Base-by-base conservation (phyloP, 306 rosid species). In the Leucaena leucocephala region DNA sequence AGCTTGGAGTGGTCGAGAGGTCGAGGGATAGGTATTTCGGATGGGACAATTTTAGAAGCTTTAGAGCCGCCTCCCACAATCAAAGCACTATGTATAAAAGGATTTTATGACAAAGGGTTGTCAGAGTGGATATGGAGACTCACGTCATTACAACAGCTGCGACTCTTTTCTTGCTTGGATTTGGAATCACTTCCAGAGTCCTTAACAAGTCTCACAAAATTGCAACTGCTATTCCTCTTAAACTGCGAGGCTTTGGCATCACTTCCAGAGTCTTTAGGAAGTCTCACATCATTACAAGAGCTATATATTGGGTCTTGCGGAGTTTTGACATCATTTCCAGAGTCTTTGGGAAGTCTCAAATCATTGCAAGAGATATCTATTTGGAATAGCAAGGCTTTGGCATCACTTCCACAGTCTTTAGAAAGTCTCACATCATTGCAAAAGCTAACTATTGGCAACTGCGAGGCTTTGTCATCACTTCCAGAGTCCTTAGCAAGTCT, bases 31-130 rank as follows among this genome's bases (percentile, higher is more conserved):
- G n/a, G n/a, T n/a, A n/a, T n/a, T n/a, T n/a, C n/a, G 14, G 65
- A 59, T 59, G 65, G 10, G 16, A 59, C 10, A 3, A 22, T 59
- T 22, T 22, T 59, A 10, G 38, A 59, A 10, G 65, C 65, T 10
- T 59, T 22, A 27, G 4, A 59, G 38, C 68, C 42, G 0, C 68
- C 15, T 62, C 9, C 14, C n/a, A 22, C 42, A 33, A 62, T 33
- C 68, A 34, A 33, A 6, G 2, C 0, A 12, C 42, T 62, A 0
- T 0, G 0, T 0, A 12, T 34, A 27, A 3, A 0, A 0, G 0
- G 9, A 13, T 34, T 33, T 34, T 1, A 6, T 0, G 9, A 42
- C 9, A 33, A 62, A 4, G 2, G 65, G 0, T 27, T 59, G 1
- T 11, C 65, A 9, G 2, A 58, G 36, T 58, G 38, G 38, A 62